phyloP scores from a whole-genome alignment of 164 flowering plant genomes.

The Vitis vinifera region DNA sequence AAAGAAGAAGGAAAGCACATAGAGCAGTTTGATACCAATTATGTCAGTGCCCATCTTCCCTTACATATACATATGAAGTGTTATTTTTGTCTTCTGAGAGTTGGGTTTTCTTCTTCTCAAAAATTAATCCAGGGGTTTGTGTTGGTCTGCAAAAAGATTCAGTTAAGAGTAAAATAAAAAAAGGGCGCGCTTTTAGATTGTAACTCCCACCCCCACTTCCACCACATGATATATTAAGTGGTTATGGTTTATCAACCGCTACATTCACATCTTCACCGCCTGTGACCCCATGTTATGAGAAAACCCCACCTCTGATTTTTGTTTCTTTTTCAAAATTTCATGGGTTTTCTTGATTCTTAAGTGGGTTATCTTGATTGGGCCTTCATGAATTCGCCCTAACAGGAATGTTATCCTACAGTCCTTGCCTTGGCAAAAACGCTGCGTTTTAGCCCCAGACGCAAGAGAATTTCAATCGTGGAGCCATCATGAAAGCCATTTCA shows the following conservation, averaged over 20 bases:
- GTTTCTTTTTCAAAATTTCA: too few species aligned
- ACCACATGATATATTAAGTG: not conserved
- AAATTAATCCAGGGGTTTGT: not conserved
- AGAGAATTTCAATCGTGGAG: not conserved
- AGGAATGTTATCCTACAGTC: too few species aligned
- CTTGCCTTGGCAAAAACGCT: too few species aligned
- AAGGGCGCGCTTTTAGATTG: too few species aligned
- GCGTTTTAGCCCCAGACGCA: not conserved
- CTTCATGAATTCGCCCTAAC: too few species aligned
- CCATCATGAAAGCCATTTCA: not conserved
- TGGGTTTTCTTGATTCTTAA: too few species aligned
- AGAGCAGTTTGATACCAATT: conserved; percentile 2
- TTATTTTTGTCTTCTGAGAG: not conserved
- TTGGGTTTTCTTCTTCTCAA: too few species aligned
- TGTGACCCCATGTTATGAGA: too few species aligned
- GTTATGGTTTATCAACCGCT: not conserved
- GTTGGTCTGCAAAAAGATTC: not conserved
- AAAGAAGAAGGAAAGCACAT: conserved; percentile 4
- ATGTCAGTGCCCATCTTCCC: conserved; percentile 8
- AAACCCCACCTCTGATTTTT: too few species aligned
- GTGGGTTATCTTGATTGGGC: too few species aligned
- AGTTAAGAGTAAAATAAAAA: not conserved
- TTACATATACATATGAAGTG: not conserved
- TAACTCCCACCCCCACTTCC: not conserved
- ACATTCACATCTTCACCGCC: not conserved